A percentile compares a stretch with the other conserved stretches of the same genome.
Conservation (phyloP, 139 green algal species). For the Limnomonas spitsbergensis region DNA sequence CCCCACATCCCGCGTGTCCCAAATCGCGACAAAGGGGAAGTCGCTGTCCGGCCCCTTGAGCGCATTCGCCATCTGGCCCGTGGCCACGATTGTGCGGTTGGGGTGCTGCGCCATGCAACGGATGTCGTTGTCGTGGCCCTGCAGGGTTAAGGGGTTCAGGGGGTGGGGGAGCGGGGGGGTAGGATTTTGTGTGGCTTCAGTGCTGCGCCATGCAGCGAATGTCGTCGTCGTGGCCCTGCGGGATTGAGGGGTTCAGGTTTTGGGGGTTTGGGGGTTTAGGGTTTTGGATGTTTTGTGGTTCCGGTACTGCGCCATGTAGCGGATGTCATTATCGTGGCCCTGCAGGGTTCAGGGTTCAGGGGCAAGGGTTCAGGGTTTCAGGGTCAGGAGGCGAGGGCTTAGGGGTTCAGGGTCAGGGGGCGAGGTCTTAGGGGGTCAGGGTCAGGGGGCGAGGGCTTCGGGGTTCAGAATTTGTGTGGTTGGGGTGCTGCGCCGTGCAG, state of each 20-base stretch:
- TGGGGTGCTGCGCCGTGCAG: too few species aligned
- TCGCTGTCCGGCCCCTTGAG: constrained; percentile 17
- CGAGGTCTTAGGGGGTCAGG: too few species aligned
- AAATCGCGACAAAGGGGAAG: constrained; percentile 42
- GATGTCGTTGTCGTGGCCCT: constrained; percentile 76
- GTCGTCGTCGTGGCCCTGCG: constrained; percentile 69
- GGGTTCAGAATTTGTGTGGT: too few species aligned
- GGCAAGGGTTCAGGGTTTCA: too few species aligned
- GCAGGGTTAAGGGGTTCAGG: too few species aligned
- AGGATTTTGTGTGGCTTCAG: constrained; percentile 35
- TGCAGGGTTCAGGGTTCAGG: too few species aligned
- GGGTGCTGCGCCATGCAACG: constrained; percentile 54
- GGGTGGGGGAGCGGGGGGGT: too few species aligned
- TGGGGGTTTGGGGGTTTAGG: too few species aligned
- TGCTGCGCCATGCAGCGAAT: constrained; percentile 60
- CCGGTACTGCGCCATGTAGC: constrained; percentile 52
- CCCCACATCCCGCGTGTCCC: constrained; percentile 48
- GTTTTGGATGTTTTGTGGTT: constrained; percentile 32
- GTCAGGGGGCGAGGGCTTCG: too few species aligned
- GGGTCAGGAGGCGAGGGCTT: too few species aligned
- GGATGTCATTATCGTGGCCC: constrained; percentile 74
- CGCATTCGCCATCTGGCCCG: constrained; percentile 39
- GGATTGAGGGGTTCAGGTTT: too few species aligned
- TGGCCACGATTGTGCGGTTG: constrained; percentile 44
- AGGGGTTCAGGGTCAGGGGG: too few species aligned